Conservation (phyloP, 441 rosid genomes). For the Brassica balearica region DNA sequence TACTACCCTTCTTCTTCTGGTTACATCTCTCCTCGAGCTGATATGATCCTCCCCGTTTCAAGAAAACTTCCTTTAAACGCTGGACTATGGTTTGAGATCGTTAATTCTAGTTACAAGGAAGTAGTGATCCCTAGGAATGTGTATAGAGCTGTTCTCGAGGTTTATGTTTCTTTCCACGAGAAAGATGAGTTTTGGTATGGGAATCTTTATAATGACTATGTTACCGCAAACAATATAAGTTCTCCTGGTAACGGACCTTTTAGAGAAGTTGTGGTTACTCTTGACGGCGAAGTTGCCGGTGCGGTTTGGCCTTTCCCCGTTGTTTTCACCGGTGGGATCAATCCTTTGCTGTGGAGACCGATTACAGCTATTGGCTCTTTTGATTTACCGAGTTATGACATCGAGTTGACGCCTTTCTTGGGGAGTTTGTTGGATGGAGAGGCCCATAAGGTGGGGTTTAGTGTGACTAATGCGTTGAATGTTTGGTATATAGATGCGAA, state of each 20-base stretch:
- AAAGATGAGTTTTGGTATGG: conserved; percentile 86
- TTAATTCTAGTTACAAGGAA: conserved; percentile 53
- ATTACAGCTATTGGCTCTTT: conserved; percentile 84
- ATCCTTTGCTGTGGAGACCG: conserved; percentile 87
- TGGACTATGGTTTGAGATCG: conserved; percentile 83
- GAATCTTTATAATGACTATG: conserved; percentile 70
- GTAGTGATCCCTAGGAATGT: conserved; percentile 72
- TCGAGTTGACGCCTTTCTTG: conserved; percentile 81
- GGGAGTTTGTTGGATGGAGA: conserved; percentile 71
- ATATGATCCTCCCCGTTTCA: conserved; percentile 83
- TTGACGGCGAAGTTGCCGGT: conserved; percentile 69
- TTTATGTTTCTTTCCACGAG: conserved; percentile 91
- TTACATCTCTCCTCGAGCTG: conserved; percentile 54
- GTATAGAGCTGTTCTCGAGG: conserved; percentile 86
- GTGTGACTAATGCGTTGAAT: conserved; percentile 75
- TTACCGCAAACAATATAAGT: conserved; percentile 64
- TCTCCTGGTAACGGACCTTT: conserved; percentile 87
- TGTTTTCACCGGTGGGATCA: conserved; percentile 83
- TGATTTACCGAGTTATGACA: conserved; percentile 83
- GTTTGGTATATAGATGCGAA: conserved; percentile 86
- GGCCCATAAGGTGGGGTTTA: conserved; percentile 61
- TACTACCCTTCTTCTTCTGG: conserved; percentile 59
- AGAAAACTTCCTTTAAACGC: conserved; percentile 63
- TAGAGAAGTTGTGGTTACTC: conserved; percentile 79
- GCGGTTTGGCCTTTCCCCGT: conserved; percentile 95